phyloP scores from a whole-genome alignment of 768 basidiomycete species.

The Pilatotrama ljubarskyi region DNA sequence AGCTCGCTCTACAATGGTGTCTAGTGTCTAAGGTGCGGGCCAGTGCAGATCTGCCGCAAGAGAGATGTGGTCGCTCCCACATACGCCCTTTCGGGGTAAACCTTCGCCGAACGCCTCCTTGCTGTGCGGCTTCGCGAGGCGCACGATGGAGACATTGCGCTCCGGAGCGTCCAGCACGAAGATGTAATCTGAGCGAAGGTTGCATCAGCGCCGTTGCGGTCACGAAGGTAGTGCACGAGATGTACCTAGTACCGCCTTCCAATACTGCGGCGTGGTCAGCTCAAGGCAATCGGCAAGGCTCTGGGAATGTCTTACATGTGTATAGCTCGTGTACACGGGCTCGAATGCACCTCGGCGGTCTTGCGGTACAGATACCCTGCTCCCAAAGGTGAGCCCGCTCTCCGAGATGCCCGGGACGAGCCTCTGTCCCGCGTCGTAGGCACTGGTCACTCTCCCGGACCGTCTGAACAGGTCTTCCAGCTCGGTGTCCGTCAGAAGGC shows the following conservation, averaged over 20 bases:
- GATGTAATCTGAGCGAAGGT: conserved; percentile 72
- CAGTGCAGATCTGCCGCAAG: conserved; percentile 64
- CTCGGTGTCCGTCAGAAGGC: conserved; percentile 62
- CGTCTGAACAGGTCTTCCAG: conserved; percentile 49
- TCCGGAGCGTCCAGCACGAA: conserved; percentile 61
- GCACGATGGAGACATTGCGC: conserved; percentile 39
- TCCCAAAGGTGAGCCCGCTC: conserved; percentile 49
- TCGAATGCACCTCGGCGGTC: conserved; percentile 60
- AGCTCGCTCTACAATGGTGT: too few relatives aligned
- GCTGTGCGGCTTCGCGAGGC: conserved; percentile 63
- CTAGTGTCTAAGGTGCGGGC: conserved; percentile 4
- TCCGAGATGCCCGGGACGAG: conserved; percentile 18
- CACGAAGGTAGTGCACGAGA: not conserved
- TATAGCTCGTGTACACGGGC: conserved; percentile 87
- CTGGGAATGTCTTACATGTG: conserved; percentile 35
- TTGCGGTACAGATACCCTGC: conserved; percentile 41
- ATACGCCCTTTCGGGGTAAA: conserved; percentile 75
- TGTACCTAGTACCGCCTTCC: conserved; percentile 79
- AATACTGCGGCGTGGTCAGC: conserved; percentile 49
- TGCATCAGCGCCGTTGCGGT: not conserved
- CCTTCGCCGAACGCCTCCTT: conserved; percentile 64
- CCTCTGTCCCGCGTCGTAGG: conserved; percentile 59
- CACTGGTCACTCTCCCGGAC: conserved; percentile 52
- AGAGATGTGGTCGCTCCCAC: conserved; percentile 86
- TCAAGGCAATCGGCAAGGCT: not conserved